Base-by-base conservation (phyloP, 2,329 filamentous ascomycete genomes). In the Fusarium sp. region DNA sequence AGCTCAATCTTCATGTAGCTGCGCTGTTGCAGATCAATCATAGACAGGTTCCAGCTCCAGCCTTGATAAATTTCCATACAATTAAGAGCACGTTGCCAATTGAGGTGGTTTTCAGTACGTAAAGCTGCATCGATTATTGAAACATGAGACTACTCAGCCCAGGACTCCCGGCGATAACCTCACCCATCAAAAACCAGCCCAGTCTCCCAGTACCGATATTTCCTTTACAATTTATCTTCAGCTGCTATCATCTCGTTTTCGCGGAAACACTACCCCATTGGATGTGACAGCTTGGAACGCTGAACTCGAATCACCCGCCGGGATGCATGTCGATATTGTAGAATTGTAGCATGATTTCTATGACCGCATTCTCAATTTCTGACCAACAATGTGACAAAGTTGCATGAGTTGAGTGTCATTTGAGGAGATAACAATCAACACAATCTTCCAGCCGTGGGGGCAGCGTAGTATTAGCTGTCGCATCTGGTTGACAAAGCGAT, bases 281-380 rank as follows among this genome's bases (percentile, higher is more conserved):
- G 59, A 54, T 68, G 40, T 45, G 47, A 55, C 29, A 56, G 45
- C 50, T 32, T 52, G 47, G 45, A 38, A 32, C 44, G 18, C 27
- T 32, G 32, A 57, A 44, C 32, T 55, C 38, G 53, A 44, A 40
- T 34, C 25, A 38, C 43, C 51, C 34, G 30, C 51, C 22, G 34
- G 29, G 40, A 29, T 50, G 51, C 53, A 64, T 57, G 47, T 55
- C 62, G 52, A 59, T 71, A n/a, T 20, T 9, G 59, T 47, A 53
- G 52, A 42, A 58, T 57, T 66, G 18, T 65, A 59, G 56, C 50
- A 63, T 71, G 59, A 63, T 46, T 40, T 52, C 43, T 30, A 27
- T 43, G 43, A 38, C 32, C 29, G 40, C 43, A 47, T 25, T 59
- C 44, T 54, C 54, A 52, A 9, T 34, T 51, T 32, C 32, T 22